phyloP scores from a whole-genome alignment of 2,329 filamentous ascomycete species.

The Talaromyces sp. region DNA sequence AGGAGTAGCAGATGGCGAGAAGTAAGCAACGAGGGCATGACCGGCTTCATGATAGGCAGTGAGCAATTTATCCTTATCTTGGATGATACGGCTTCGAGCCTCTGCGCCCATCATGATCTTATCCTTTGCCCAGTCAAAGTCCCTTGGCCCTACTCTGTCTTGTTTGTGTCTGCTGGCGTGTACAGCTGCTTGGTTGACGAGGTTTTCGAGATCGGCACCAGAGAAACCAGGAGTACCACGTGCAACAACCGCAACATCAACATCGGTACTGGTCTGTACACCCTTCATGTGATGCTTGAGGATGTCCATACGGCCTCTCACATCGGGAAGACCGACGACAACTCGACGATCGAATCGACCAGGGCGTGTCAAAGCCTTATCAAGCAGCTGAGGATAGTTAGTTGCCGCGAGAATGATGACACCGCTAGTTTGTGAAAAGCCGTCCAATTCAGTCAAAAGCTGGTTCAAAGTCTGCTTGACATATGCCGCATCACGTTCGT shows the following conservation, averaged over 20 bases:
- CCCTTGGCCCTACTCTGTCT: conserved; percentile 66
- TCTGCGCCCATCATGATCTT: conserved; percentile 97
- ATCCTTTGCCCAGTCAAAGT: conserved; percentile 97
- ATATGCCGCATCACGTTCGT: conserved; percentile 88
- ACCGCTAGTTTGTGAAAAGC: conserved; percentile 89
- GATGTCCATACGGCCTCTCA: conserved; percentile 87
- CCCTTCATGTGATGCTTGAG: conserved; percentile 91
- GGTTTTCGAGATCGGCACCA: conserved; percentile 91
- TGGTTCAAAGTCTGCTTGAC: conserved; percentile 98
- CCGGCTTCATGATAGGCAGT: conserved; percentile 97
- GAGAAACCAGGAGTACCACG: conserved; percentile 87
- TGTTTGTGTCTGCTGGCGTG: conserved; percentile 87
- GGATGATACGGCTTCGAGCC: conserved; percentile 81
- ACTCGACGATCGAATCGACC: conserved; percentile 96
- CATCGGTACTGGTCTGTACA: conserved; percentile 73
- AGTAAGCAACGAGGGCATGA: conserved; percentile 85
- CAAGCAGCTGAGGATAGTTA: conserved; percentile 89
- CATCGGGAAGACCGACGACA: conserved; percentile 81
- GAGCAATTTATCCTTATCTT: conserved; percentile 87
- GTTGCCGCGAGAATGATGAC: conserved; percentile 96
- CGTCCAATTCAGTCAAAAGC: conserved; percentile 91
- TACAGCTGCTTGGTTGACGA: conserved; percentile 93
- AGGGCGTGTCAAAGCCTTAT: conserved; percentile 89
- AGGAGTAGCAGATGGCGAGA: conserved; percentile 68
- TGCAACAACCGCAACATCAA: conserved; percentile 80